Evolutionary conservation across 2,329 filamentous ascomycete genomes (phyloP).

Genomic region (Seiridium cupressi): DNA sequence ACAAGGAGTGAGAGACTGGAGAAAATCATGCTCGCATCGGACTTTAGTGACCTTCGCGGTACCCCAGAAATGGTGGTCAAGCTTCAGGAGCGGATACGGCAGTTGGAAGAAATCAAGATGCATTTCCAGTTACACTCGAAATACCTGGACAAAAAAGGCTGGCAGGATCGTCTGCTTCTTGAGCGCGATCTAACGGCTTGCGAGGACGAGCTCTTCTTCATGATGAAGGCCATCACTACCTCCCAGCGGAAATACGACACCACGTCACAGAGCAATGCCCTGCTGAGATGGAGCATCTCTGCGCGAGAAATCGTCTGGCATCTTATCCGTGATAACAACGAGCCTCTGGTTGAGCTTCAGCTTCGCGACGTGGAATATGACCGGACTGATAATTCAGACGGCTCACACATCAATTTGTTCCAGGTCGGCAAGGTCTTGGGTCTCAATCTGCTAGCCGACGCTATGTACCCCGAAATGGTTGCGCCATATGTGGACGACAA

Average conservation of each 20-base stretch:
- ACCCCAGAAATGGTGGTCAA: constrained; percentile 90
- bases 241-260: constrained; percentile 84
- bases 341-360: constrained; percentile 90
- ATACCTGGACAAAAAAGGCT: constrained; percentile 82
- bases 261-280: constrained; percentile 69
- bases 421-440: constrained; percentile 86
- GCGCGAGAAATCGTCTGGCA: constrained; percentile 97
- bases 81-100: constrained; percentile 87
- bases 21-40: constrained; percentile 98
- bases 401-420: constrained; percentile 90
- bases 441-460: constrained; percentile 84
- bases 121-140: constrained; percentile 93
- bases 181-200: constrained; percentile 86
- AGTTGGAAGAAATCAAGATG: constrained; percentile 93
- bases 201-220: constrained; percentile 97
- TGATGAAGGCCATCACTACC: constrained; percentile 99
- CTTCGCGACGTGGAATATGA: constrained; percentile 89
- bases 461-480: constrained; percentile 95
- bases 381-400: constrained; percentile 94
- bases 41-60: constrained; percentile 94
- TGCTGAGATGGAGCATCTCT: constrained; percentile 91
- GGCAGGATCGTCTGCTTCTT: constrained; percentile 85
- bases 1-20: constrained; percentile 92
- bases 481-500: constrained; percentile 75
- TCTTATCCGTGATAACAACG: constrained; percentile 80